A percentile compares a stretch with the other conserved stretches of the same genome.
Conservation (phyloP, 2,329 filamentous ascomycete species). For the Trichoderma endophyticum region DNA sequence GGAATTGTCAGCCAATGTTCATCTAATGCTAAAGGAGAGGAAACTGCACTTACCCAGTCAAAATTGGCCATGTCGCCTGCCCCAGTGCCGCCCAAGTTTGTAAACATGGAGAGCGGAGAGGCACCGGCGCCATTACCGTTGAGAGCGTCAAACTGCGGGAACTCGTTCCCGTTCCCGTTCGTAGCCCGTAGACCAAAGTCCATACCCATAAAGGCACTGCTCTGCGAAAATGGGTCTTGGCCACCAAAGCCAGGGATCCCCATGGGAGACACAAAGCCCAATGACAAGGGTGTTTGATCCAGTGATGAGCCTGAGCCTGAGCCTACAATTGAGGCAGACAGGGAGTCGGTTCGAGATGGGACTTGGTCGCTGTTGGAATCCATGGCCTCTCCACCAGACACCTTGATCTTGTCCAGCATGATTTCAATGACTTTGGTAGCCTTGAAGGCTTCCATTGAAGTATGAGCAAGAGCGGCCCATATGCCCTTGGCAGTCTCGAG, state of each 20-base stretch:
- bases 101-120: constrained; percentile 55
- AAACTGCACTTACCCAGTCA: constrained; percentile 51
- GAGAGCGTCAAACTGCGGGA: constrained; percentile 32
- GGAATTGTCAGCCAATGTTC: constrained; percentile 26
- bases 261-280: constrained; percentile 27
- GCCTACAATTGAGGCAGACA: constrained; percentile 36
- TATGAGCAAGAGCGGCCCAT: constrained; percentile 73
- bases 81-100: constrained; percentile 37
- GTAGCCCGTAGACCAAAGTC: constrained; percentile 40
- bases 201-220: constrained; percentile 41
- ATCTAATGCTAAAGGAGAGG: not conserved
- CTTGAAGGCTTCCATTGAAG: constrained; percentile 88
- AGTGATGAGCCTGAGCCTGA: constrained; percentile 43
- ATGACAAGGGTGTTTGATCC: constrained; percentile 30
- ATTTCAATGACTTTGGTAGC: constrained; percentile 76
- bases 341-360: constrained; percentile 22
- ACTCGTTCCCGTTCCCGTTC: constrained; percentile 26
- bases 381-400: constrained; percentile 20
- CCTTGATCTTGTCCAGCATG: constrained; percentile 73
- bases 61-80: constrained; percentile 50
- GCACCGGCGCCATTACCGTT: constrained; percentile 23
- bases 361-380: constrained; percentile 12
- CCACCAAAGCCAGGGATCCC: constrained; percentile 28
- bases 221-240: constrained; percentile 36
- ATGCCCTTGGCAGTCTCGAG: constrained; percentile 72